A percentile compares a stretch with the other conserved stretches of the same genome.
These are phyloP conservation scores for Fraxinus dipetala DNA, from an alignment of 305 asterid species.

Conservation along the genomic window DNA sequence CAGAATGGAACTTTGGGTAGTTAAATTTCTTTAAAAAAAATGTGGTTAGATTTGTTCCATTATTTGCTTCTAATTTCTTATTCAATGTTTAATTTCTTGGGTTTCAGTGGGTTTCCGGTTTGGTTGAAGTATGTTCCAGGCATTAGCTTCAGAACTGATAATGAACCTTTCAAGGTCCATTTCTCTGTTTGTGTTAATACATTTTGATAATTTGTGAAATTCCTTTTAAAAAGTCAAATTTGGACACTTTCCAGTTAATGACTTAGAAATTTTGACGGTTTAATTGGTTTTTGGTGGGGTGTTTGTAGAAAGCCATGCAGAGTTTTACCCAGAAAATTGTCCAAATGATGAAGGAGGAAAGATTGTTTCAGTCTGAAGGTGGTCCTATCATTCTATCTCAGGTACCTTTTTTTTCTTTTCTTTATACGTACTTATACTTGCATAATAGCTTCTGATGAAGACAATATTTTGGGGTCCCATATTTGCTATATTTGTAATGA, in stretches of 20 bases:
- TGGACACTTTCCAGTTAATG: neutral
- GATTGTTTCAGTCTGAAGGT: constrained; percentile 79
- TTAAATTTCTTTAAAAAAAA: neutral
- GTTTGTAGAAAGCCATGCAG: constrained; percentile 79
- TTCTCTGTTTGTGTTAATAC: neutral
- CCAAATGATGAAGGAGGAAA: constrained; percentile 84
- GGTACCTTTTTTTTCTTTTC: constrained; percentile 35
- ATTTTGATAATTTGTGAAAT: neutral
- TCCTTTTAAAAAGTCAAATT: neutral
- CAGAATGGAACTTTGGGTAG: constrained; percentile 98
- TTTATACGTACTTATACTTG: neutral
- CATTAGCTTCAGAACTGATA: constrained; percentile 80
- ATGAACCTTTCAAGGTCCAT: constrained; percentile 82
- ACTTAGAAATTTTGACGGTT: neutral
- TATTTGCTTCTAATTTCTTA: constrained; percentile 4
- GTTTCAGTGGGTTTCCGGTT: constrained; percentile 85
- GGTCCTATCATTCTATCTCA: constrained; percentile 96
- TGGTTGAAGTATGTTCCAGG: constrained; percentile 98
- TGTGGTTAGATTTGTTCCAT: constrained; percentile 8
- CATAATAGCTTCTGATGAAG: neutral
- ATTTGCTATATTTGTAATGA: neutral
- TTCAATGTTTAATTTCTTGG: constrained; percentile 9
- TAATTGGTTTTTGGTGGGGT: neutral
- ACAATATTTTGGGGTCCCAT: neutral
- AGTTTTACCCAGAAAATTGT: constrained; percentile 77